Evolutionary conservation across 208 protist genomes (phyloP).

Genomic region (Acanthamoeba pearcei): DNA sequence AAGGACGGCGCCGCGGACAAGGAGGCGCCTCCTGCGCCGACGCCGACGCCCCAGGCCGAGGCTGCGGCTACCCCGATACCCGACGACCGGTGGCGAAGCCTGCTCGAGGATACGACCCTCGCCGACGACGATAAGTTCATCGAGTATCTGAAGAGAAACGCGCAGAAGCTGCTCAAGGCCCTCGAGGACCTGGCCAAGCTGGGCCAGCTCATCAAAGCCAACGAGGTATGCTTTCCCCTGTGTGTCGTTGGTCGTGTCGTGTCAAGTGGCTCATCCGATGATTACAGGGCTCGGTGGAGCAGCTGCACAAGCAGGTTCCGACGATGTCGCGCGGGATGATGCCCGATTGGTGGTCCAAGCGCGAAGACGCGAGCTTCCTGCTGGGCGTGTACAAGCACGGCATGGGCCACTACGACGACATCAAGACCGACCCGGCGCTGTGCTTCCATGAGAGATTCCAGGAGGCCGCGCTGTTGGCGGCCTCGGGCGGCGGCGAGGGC

Average conservation of each 20-base stretch:
- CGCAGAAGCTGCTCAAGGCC: conserved; percentile 52
- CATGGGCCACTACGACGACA: conserved; percentile 78
- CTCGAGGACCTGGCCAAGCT: conserved; percentile 60
- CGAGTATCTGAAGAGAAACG: conserved; percentile 65
- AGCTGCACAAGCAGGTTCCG: conserved; percentile 65
- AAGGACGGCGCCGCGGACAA: neutral
- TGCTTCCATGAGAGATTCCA: conserved; percentile 72
- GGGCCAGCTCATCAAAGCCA: conserved; percentile 40
- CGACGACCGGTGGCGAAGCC: conserved; percentile 5
- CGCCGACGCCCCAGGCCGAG: neutral
- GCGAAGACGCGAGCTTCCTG: conserved; percentile 75
- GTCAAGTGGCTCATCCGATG: no score
- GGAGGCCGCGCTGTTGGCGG: conserved; percentile 7
- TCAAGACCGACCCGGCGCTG: conserved; percentile 76
- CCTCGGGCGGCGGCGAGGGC: neutral
- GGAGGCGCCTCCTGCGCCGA: neutral
- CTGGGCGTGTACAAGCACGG: conserved; percentile 83
- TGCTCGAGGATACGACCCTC: conserved; percentile 41
- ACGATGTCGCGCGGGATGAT: conserved; percentile 32
- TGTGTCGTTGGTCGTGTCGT: no score
- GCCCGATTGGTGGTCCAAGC: conserved; percentile 50
- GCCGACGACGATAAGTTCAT: conserved; percentile 70
- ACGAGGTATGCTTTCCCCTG: neutral
- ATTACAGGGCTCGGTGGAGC: conserved; percentile 8
- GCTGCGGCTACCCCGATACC: neutral